phyloP scores from a whole-genome alignment of 2,329 filamentous ascomycete species.

The Trichoderma atroviride region DNA sequence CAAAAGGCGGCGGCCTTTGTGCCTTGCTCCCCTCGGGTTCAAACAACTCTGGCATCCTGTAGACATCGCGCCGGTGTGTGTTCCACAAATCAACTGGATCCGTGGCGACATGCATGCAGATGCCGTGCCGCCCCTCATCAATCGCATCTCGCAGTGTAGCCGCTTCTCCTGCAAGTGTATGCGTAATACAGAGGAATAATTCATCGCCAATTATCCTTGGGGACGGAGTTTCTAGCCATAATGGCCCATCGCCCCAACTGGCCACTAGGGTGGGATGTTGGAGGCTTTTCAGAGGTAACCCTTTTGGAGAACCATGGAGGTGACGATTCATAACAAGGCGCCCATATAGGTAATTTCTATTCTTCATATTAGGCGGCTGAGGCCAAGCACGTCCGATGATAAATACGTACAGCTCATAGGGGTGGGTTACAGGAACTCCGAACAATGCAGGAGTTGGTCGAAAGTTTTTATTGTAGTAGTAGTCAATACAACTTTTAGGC shows the following conservation, averaged over 20 bases:
- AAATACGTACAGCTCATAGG: neutral
- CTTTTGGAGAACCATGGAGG: neutral
- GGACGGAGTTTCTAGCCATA: neutral
- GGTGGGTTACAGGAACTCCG: too few species aligned
- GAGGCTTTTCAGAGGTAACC: neutral
- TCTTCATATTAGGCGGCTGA: neutral
- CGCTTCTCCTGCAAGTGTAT: neutral
- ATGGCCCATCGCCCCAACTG: neutral
- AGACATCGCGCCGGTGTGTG: too few species aligned
- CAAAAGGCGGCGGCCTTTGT: neutral
- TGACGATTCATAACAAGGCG: slow-evolving; percentile 6
- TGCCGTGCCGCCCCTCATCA: neutral
- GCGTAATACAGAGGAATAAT: slow-evolving; percentile 7
- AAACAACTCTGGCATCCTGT: neutral
- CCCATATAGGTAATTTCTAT: neutral
- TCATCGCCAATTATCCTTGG: neutral
- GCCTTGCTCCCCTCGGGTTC: neutral
- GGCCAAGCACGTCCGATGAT: too few species aligned
- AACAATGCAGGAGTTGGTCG: too few species aligned
- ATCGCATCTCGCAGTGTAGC: neutral
- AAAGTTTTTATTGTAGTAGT: too few species aligned
- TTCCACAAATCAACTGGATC: neutral
- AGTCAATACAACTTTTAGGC: too few species aligned
- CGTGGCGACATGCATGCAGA: neutral
- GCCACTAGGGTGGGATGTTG: neutral